Base-by-base conservation (phyloP, 75 land plant genomes). In the Pseudotsuga menziesii region DNA sequence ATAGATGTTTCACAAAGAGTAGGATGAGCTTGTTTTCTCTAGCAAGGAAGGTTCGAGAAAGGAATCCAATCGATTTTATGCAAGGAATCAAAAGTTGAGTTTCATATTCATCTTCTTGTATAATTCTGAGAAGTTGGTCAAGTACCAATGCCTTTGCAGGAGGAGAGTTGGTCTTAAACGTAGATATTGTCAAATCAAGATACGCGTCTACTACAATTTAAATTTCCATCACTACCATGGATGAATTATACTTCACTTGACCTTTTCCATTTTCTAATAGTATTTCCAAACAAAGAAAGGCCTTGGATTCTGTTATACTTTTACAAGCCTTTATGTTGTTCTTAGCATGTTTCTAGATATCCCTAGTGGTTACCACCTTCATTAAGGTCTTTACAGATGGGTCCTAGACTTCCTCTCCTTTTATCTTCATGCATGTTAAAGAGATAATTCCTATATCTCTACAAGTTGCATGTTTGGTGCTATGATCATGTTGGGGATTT, bases 171-270 rank as follows among this genome's bases (percentile, higher is more conserved):
- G 88, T 91, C 83, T 91, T 91, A 88, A 94, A 91, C 0, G 90
- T 92, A 1, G 92, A 80, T 22, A 89, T 80, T 12, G 90, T 41
- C 29, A 94, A 79, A 26, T 89, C 94, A 4, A 82, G 32, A 56
- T 91, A 77, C 52, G 80, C 39, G 70, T 91, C 97, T 5, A 91
- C 94, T 15, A 90, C 91, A 0, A 88, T 86, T 1, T 86, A 80
- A 66, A 94, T 94, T 78, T 91, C 97, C 90, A 87, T 85, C 57
- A 94, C 81, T 9, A 92, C 96, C 94, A 93, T 89, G 79, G 88
- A 90, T 2, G 94, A 89, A 76, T 89, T 88, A 69, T 55, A 77
- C 83, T 87, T 81, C 26, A 94, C 85, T 25, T 88, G 88, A 0
- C 85, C 92, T 7, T 69, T 48, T 0, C 84, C 88, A 20, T 89